Percentiles rank a stretch among this genome's conserved stretches.
phyloP scores from a whole-genome alignment of 2,329 filamentous ascomycete species.

The Fusarium brevicatenulatum region DNA sequence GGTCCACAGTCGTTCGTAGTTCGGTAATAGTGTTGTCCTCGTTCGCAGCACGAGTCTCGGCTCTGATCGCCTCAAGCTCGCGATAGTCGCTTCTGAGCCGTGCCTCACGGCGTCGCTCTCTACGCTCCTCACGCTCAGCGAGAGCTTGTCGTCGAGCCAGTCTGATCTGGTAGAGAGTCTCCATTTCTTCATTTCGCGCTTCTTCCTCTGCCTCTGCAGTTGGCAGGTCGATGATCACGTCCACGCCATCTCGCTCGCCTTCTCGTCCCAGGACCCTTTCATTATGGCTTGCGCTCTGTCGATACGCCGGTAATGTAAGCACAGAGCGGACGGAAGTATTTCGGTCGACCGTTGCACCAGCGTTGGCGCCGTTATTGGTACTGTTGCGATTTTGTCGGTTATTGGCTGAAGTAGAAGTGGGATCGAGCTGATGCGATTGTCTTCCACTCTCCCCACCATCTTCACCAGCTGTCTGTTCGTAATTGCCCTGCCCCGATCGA shows the following conservation, averaged over 20 bases:
- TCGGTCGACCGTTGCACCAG: constrained; percentile 70
- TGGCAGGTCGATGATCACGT: constrained; percentile 87
- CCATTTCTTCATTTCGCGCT: constrained; percentile 90
- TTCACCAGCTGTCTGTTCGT: constrained; percentile 47
- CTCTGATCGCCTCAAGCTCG: constrained; percentile 74
- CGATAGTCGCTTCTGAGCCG: constrained; percentile 75
- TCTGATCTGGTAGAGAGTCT: constrained; percentile 89
- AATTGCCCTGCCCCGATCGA: constrained; percentile 33
- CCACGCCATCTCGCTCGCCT: constrained; percentile 91
- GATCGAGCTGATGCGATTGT: constrained; percentile 43
- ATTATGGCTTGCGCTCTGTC: constrained; percentile 73
- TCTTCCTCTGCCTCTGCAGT: constrained; percentile 81
- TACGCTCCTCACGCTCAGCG: constrained; percentile 80
- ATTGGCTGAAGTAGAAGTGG: constrained; percentile 26
- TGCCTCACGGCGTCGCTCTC: constrained; percentile 76
- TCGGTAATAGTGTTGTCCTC: constrained; percentile 65
- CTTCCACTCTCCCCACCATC: constrained; percentile 41
- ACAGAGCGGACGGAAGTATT: constrained; percentile 91
- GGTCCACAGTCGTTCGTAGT: constrained; percentile 64
- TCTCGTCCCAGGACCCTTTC: constrained; percentile 89
- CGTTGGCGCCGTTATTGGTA: constrained; percentile 30
- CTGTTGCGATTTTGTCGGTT: constrained; percentile 27
- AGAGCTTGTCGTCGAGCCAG: constrained; percentile 78
- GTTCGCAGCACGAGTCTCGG: constrained; percentile 60
- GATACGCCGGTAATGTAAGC: constrained; percentile 91